Conservation (phyloP, 2,329 filamentous ascomycete genomes). For the Pseudogymnoascus sp. region DNA sequence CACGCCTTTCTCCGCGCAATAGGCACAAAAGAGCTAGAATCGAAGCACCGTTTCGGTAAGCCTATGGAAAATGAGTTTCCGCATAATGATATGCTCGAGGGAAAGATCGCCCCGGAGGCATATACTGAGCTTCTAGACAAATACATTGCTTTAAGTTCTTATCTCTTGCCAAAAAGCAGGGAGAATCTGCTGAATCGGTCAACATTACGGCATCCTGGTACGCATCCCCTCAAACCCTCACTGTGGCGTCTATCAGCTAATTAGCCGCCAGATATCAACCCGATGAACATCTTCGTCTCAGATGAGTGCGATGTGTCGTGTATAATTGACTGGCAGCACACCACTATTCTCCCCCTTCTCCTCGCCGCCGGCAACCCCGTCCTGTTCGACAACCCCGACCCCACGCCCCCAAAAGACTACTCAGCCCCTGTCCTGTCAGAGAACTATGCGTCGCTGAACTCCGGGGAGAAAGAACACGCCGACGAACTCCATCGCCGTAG, state of each 20-base stretch:
- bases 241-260: not conserved
- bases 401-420: constrained; percentile 23
- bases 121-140: not conserved
- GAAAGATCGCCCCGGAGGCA: not conserved
- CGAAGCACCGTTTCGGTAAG: not conserved
- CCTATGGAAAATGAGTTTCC: not conserved
- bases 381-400: constrained; percentile 34
- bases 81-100: not conserved
- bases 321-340: constrained; percentile 38
- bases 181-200: constrained; percentile 5
- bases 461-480: constrained; percentile 17
- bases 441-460: constrained; percentile 18
- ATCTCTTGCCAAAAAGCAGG: not conserved
- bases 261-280: constrained; percentile 9
- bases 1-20: not conserved
- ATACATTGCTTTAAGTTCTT: not conserved
- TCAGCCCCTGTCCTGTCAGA: constrained; percentile 20
- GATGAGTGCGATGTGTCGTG: constrained; percentile 28
- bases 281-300: constrained; percentile 28
- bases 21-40: not conserved
- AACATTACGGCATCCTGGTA: constrained; percentile 14
- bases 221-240: not conserved
- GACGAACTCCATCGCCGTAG: constrained; percentile 24
- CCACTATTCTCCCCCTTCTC: constrained; percentile 31
- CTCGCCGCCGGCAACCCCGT: constrained; percentile 33